Base-by-base conservation (phyloP, 768 basidiomycete species). In the Stropharia rugosoannulata region DNA sequence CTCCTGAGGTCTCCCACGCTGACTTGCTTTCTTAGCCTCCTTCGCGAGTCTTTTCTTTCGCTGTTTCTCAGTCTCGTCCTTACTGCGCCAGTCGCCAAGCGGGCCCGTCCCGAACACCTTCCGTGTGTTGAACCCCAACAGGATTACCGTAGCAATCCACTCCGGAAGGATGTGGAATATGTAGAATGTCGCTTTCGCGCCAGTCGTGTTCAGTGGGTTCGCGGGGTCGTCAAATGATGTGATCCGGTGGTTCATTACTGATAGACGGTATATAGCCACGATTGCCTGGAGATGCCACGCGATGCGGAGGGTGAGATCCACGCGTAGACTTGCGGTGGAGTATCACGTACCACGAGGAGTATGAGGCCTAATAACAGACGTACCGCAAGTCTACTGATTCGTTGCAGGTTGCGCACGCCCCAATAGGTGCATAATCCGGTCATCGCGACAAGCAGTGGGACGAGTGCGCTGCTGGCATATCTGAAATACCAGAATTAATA, bases 91-190 rank as follows among this genome's bases (percentile, higher is more conserved):
- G 32, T 55, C 54, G 12, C 54, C 54, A 10, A 22, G 48, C 2
- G 36, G 32, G 13, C 51, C 51, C 0, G 51, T 44, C 4, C 51
- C 51, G 19, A 45, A 53, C 25, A 37, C 44, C 36, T 45, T 44
- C 5, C 51, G 51, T 1, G 51, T 32, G 16, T 53, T 53, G 12
- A 35, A 27, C 16, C 22, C 29, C 10, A 53, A 44, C 10, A 53
- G 5, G 18, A 45, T 25, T 19, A 50, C 19, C 0, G 49, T 65
- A 7, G 68, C 65, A 19, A 76, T 38, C 75, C 75, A 79, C 57
- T 79, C 78, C 1, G 77, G 77, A 3, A 79, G 61, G 16, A 73
- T 66, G 50, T 79, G 77, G 53, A 77, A 72, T 10, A 78, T 58
- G 57, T 80, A 80, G 59, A 80, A 79, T 0, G 62, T 55, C 1